These are phyloP conservation scores for Penicillium occitanis DNA, from an alignment of 2,329 filamentous ascomycete species.

Conservation along the genomic window DNA sequence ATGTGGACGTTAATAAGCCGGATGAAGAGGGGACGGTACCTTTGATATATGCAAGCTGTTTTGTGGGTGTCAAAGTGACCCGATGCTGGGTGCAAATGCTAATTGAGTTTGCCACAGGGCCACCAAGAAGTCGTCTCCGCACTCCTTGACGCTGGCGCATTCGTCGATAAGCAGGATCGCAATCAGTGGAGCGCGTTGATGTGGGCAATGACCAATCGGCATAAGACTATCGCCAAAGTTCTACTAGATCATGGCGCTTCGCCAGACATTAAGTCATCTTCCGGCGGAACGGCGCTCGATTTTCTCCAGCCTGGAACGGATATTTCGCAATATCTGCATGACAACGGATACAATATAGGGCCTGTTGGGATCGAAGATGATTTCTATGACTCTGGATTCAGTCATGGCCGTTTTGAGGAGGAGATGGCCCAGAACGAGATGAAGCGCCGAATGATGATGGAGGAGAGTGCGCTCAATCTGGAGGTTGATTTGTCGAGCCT, in stretches of 20 bases:
- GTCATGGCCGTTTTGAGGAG: constrained; percentile 91
- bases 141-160: constrained; percentile 78
- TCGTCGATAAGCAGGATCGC: constrained; percentile 89
- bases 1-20: constrained; percentile 79
- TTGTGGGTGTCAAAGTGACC: constrained; percentile 60
- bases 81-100: not conserved
- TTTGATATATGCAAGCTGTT: constrained; percentile 95
- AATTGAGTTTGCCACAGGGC: constrained; percentile 54
- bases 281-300: constrained; percentile 89
- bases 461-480: constrained; percentile 94
- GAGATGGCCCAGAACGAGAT: constrained; percentile 96
- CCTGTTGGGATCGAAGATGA: constrained; percentile 61
- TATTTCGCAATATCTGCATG: constrained; percentile 91
- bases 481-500: constrained; percentile 96
- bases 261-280: constrained; percentile 92
- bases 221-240: constrained; percentile 92
- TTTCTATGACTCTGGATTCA: constrained; percentile 90
- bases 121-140: constrained; percentile 85
- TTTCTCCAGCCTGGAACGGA: constrained; percentile 95
- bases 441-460: constrained; percentile 92
- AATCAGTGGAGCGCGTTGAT: constrained; percentile 98
- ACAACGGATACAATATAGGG: constrained; percentile 76
- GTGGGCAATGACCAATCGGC: constrained; percentile 99
- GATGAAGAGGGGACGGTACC: constrained; percentile 97
- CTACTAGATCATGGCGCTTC: constrained; percentile 91